Base-by-base conservation (phyloP, 139 green algal genomes). In the Microglena sp. region DNA sequence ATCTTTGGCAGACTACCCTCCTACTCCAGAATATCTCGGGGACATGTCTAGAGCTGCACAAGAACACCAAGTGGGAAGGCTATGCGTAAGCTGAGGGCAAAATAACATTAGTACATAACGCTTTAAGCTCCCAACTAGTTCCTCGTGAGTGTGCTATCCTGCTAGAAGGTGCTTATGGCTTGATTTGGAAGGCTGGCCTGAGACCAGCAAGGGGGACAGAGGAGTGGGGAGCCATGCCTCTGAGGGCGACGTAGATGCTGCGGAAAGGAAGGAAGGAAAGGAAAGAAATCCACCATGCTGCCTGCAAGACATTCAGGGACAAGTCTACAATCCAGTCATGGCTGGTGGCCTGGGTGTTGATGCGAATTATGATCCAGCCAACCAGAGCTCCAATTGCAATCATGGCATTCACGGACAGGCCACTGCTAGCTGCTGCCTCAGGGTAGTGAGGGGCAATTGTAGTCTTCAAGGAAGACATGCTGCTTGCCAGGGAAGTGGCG, bases 241-340 rank as follows among this genome's bases (percentile, higher is more conserved):
- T 69, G 35, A 81, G 36, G 15, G 74, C 44, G 4, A 77, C 35
- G 55, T 70, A 71, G 18, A 81, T 66, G 61, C 60, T 62, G 46
- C 74, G 74, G 74, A 81, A 81, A 30, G 74, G 74, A 33, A 81
- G 60, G 65, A 81, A 69, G 60, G 44, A 68, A 26, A 66, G 60
- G 35, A 77, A 81, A 22, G 61, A 70, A 1, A 81, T 72, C 54
- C 63, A 76, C 74, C 74, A 81, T 11, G 74, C 74, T 18, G 74
- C 63, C 69, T 78, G 74, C 24, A 81, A 45, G 5, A 81, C 74
- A 45, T 81, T 56, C 60, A 81, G 61, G 1, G 69, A 77, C 55
- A 81, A 54, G 66, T 81, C 74, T 35, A 81, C 74, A 55, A 81
- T 76, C 74, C 74, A 81, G 65, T 81, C 69, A 35, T 73, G 68